Percentiles rank a stretch among this genome's conserved stretches.
Conservation (phyloP, 371 early-diverging fungal species). For the Amoeboaphelidium occidentale region DNA sequence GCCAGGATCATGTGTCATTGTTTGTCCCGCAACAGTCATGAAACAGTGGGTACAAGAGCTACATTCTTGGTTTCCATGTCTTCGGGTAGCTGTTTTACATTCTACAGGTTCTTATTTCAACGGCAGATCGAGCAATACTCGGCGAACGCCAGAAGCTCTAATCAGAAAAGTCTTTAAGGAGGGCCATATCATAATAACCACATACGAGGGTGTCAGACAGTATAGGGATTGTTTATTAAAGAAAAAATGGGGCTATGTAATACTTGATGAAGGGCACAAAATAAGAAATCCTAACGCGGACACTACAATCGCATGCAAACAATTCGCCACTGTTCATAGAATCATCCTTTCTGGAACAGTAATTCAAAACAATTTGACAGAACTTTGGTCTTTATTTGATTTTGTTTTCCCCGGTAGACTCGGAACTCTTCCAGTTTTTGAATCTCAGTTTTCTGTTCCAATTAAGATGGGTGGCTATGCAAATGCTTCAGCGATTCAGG, state of each 20-base stretch:
- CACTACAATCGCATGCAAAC: slow-evolving; percentile 62
- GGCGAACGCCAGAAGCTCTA: not conserved
- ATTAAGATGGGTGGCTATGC: slow-evolving; percentile 80
- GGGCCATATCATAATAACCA: slow-evolving; percentile 66
- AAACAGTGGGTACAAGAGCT: slow-evolving; percentile 91
- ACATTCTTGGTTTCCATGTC: slow-evolving; percentile 86
- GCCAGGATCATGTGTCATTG: slow-evolving; percentile 35
- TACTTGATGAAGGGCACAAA: slow-evolving; percentile 95
- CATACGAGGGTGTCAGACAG: slow-evolving; percentile 52
- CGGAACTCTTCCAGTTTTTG: slow-evolving; percentile 79
- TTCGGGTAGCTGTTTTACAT: slow-evolving; percentile 67
- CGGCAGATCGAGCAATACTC: slow-evolving; percentile 11
- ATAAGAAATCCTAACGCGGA: slow-evolving; percentile 85
- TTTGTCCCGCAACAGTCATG: slow-evolving; percentile 89
- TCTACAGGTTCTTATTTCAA: slow-evolving; percentile 37
- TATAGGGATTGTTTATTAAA: slow-evolving; percentile 35
- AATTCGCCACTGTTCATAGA: slow-evolving; percentile 26
- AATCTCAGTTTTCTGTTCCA: slow-evolving; percentile 67
- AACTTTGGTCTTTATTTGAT: slow-evolving; percentile 92
- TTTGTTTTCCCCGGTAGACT: slow-evolving; percentile 83
- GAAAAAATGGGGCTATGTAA: slow-evolving; percentile 61
- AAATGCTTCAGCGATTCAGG: slow-evolving; percentile 58
- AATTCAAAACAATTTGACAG: slow-evolving; percentile 89
- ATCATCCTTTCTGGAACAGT: slow-evolving; percentile 92
- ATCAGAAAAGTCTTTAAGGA: slow-evolving; percentile 8